Evolutionary conservation across 805 yeast genomes (phyloP), one percentile per base, ranked within the genome.

Genomic region (Saccharomycopsis malanga): DNA sequence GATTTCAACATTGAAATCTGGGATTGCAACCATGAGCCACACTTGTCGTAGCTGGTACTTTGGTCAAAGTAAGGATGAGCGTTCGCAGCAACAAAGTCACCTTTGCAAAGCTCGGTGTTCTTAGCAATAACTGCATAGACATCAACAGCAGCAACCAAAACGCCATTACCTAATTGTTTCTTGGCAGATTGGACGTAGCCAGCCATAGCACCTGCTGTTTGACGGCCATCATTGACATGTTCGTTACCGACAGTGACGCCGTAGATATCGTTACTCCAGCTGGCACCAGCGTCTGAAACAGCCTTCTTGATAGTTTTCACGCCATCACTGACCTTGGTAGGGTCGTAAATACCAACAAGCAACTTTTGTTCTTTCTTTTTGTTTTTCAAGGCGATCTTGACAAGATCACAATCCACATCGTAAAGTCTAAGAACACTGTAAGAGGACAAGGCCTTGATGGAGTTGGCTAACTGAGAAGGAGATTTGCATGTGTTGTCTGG

Each of bases 31-130:
- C 98, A 91, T 30, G 71, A 62, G 74, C 98, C 98, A 53, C 98
- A 87, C 56, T 76, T 75, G 32, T 63, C 72, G 57, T 96, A 91
- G 53, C 73, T 71, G 59, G 82, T 77, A 67, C 74, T 66, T 69
- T 89, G 87, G 66, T 93, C 98, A 66, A 91, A 93, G 87, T 77
- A 91, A 57, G 97, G 87, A 69, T 91, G 98, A 54, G 97, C 96
- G 71, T 91, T 93, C 65, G 87, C 84, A 52, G 96, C 97, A 66
- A 87, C 74, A 81, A 87, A 89, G 73, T 93, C 98, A 49, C 95
- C 85, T 32, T 74, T 72, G 76, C 98, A 91, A 65, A 91, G 80
- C 45, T 70, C 88, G 58, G 96, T 95, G 86, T 93, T 87, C 79
- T 81, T 77, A 64, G 87, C 79, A 64, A 84, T 81, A 59, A 97